These are phyloP conservation scores for Pulicaria dysenterica DNA, from an alignment of 129 eudicot genomes.

Conservation along the genomic window DNA sequence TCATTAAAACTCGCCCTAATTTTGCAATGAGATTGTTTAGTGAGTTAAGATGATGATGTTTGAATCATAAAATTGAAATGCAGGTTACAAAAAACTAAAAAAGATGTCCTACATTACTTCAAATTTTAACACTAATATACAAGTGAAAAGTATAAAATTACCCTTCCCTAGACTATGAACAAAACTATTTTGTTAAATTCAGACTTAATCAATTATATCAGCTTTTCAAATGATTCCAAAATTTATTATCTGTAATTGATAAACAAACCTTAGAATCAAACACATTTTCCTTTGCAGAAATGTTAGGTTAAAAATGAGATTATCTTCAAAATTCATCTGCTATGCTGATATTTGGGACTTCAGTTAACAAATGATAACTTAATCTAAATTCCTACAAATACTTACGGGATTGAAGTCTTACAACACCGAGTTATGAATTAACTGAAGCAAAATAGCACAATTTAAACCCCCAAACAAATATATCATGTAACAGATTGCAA, in stretches of 20 bases:
- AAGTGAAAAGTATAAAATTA: background rate
- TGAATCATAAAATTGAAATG: no score
- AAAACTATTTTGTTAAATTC: background rate
- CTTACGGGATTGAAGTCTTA: no score
- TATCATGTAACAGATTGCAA: background rate
- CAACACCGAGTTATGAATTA: background rate
- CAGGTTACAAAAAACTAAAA: no score
- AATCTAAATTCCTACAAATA: background rate
- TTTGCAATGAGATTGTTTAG: background rate
- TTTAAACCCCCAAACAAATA: background rate
- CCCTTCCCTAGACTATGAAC: background rate
- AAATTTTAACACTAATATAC: no score
- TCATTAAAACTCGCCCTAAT: background rate
- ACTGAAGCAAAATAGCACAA: background rate
- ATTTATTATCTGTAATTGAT: background rate
- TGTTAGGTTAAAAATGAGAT: no score
- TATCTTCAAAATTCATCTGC: no score
- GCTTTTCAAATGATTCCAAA: background rate
- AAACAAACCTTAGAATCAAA: background rate
- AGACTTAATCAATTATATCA: background rate
- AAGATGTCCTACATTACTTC: no score
- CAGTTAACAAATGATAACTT: conserved; percentile 14
- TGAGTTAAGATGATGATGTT: no score
- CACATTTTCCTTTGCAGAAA: background rate
- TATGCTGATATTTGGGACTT: background rate